phyloP scores from a whole-genome alignment of 2,329 filamentous ascomycete species.

The Rhinocladiella similis region DNA sequence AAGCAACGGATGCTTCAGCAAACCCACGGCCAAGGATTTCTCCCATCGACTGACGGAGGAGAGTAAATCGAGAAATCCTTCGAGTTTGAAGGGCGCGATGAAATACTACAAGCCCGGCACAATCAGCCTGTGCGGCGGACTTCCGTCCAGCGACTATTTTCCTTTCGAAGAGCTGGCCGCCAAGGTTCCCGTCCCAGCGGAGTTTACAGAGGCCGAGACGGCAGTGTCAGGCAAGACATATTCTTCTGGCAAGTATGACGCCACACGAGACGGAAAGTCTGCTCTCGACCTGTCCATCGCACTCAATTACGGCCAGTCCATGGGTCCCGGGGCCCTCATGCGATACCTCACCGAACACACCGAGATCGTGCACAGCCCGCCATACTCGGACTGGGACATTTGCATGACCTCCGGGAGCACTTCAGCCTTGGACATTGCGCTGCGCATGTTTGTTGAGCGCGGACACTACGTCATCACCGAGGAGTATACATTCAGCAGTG shows the following conservation, averaged over 20 bases:
- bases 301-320: slow-evolving; percentile 90
- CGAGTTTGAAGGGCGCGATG: slow-evolving; percentile 80
- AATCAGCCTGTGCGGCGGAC: slow-evolving; percentile 88
- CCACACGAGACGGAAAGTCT: slow-evolving; percentile 57
- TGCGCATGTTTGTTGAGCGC: slow-evolving; percentile 77
- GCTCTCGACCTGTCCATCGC: slow-evolving; percentile 77
- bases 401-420: slow-evolving; percentile 84
- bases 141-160: slow-evolving; percentile 81
- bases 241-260: slow-evolving; percentile 80
- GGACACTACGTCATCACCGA: slow-evolving; percentile 82
- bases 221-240: slow-evolving; percentile 60
- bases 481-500: slow-evolving; percentile 85
- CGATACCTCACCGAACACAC: slow-evolving; percentile 94
- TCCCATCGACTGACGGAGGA: slow-evolving; percentile 69
- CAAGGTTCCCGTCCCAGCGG: slow-evolving; percentile 68
- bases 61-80: slow-evolving; percentile 58
- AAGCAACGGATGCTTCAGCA: slow-evolving; percentile 47
- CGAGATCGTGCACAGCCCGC: slow-evolving; percentile 82
- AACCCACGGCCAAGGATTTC: slow-evolving; percentile 79
- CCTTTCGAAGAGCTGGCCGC: slow-evolving; percentile 79
- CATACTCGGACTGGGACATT: slow-evolving; percentile 87
- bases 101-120: slow-evolving; percentile 74
- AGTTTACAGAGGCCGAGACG: slow-evolving; percentile 71
- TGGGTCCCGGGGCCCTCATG: slow-evolving; percentile 81
- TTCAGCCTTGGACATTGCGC: slow-evolving; percentile 76